phyloP scores from a whole-genome alignment of 148 eudicot species.

The Amaranthus palmeri region DNA sequence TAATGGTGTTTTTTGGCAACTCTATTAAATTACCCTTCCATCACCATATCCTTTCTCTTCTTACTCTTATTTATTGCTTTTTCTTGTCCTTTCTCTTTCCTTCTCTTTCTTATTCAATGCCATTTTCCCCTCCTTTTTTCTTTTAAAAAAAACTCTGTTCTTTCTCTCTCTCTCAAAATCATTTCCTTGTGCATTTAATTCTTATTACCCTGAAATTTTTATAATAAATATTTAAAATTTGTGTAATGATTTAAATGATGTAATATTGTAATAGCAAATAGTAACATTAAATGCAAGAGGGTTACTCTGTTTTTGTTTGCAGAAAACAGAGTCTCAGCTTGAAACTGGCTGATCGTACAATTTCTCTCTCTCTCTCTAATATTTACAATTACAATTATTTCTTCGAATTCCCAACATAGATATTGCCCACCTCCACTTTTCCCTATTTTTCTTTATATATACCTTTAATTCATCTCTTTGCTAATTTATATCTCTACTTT shows the following conservation, averaged over 20 bases:
- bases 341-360: conserved; percentile 15
- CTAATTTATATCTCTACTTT: conserved; percentile 16
- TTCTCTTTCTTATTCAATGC: conserved; percentile 20
- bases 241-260: conserved; percentile 24
- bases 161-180: conserved; percentile 1
- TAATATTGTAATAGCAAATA: background rate
- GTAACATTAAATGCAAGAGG: conserved; percentile 24
- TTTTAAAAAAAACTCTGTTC: background rate
- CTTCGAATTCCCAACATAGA: conserved; percentile 23
- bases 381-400: conserved; percentile 12
- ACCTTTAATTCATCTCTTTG: conserved; percentile 19
- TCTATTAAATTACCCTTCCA: background rate
- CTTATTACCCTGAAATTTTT: conserved; percentile 10
- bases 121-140: background rate
- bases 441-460: conserved; percentile 16
- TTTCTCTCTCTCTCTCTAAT: background rate
- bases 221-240: background rate
- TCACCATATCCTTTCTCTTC: background rate
- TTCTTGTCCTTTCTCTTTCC: conserved; percentile 4
- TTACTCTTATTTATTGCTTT: conserved; percentile 19
- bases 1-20: conserved; percentile 8
- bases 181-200: conserved; percentile 20
- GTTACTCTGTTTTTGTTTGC: conserved; percentile 16
- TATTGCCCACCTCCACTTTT: conserved; percentile 15
- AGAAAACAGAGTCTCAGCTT: conserved; percentile 20